phyloP scores from a whole-genome alignment of 1,284 basidiomycete genomes.

The Phenoliferia sp. region DNA sequence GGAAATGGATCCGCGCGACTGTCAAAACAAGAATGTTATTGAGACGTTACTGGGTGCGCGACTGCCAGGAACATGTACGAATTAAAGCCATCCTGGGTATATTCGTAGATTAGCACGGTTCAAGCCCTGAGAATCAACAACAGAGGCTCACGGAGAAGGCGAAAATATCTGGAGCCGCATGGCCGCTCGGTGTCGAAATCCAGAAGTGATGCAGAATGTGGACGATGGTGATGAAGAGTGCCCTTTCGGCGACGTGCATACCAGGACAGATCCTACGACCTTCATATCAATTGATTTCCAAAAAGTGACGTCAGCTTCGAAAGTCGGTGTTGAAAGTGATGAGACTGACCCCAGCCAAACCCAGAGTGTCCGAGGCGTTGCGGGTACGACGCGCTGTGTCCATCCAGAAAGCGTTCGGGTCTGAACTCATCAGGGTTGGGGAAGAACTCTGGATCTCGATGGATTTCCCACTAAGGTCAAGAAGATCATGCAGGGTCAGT shows the following conservation, averaged over 20 bases:
- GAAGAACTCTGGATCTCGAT: slow-evolving; percentile 13
- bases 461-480: slow-evolving; percentile 15
- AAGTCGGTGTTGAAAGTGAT: background rate
- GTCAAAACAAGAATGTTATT: slow-evolving; percentile 1
- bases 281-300: background rate
- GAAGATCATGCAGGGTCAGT: too few relatives aligned
- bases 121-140: background rate
- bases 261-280: background rate
- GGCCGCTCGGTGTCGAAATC: background rate
- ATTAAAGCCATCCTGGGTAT: slow-evolving; percentile 6
- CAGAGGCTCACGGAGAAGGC: slow-evolving; percentile 1
- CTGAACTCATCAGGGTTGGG: slow-evolving; percentile 19
- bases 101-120: background rate
- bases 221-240: background rate
- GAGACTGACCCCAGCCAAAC: slow-evolving; percentile 30
- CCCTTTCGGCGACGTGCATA: slow-evolving; percentile 8
- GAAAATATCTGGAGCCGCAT: slow-evolving; percentile 1
- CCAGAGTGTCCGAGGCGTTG: slow-evolving; percentile 27
- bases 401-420: slow-evolving; percentile 17
- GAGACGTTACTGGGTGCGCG: background rate
- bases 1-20: slow-evolving; percentile 4
- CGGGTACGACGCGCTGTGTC: slow-evolving; percentile 7
- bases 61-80: too few relatives aligned
- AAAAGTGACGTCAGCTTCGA: background rate
- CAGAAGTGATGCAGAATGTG: slow-evolving; percentile 6